Evolutionary conservation across 2,329 filamentous ascomycete genomes (phyloP), one percentile per base, ranked within the genome.

Genomic region (Aspergillus fumigatus): DNA sequence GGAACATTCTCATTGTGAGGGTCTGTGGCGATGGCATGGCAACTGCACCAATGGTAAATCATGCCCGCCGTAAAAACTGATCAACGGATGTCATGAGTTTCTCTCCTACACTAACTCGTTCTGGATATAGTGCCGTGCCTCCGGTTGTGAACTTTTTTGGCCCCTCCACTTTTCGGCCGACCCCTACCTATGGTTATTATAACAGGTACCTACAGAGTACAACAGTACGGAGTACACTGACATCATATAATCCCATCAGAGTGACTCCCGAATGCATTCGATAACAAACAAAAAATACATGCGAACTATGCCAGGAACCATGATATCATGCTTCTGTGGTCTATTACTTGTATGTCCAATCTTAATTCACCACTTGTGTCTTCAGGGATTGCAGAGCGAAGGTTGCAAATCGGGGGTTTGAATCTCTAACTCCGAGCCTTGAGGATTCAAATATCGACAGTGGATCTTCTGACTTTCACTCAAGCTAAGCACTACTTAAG

Each of bases 51-150:
- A 21, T 45, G 54, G 57, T 52, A 50, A 47, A 50, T 62, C 32
- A 47, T 51, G 57, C 32, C 43, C 45, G 19, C 57, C 53, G 58
- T 50, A 62, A 32, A 27, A 41, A 1, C 32, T 17, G 14, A 38
- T 14, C 10, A 50, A 51, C 49, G 49, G 43, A 62, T 60, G 55
- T 56, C 55, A 62, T 62, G 59, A 55, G 53, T 62, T 58, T 59
- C 19, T 43, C 19, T 43, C 17, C 11, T 1, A 1, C n/a, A 17
- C 40, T 43, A 48, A 53, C 43, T 29, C 21, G 32, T 55, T 48
- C 45, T 25, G 51, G 52, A 48, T 43, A 53, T 51, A 23, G 51
- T 17, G 48, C 56, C n/a, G 49, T 29, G 27, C 50, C 35, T 35
- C 47, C 29, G 23, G 47, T 55, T 55, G 47, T 55, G 51, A 53